Base-by-base conservation (phyloP, 2,329 filamentous ascomycete genomes). In the Acephala macrosclerotiorum region DNA sequence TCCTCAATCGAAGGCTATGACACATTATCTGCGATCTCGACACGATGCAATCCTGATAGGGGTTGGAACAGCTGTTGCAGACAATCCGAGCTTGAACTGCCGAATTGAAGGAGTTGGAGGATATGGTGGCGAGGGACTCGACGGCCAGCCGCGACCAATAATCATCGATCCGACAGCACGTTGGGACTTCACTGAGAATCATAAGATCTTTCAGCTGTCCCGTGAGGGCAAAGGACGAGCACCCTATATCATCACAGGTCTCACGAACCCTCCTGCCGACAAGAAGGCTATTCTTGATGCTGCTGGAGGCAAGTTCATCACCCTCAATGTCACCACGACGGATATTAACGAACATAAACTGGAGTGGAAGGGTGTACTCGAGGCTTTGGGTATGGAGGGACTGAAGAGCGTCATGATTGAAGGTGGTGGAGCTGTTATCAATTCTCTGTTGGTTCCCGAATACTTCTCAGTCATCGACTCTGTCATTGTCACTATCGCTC, bases 401-500 rank as follows among this genome's bases (percentile, higher is more conserved):
- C 59, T 97, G 53, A 78, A 79, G 60, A 97, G 93, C 75, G 83
- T 97, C 65, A 97, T 97, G 95, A 85, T 98, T 58, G 95, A 98
- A 77, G 95, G 95, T 0, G 95, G 95, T 14, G 94, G 87, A 0
- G 82, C 84, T 12, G 88, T 97, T 38, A 93, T 98, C 75, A 96
- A 96, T 75, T 7, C 22, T 9, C 4, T 53, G 7, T n/a, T 53
- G n/a, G 22, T 6, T 2, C 25, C 4, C 25, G 6, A 6, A 18
- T 9, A n/a, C n/a, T n/a, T n/a, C n/a, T n/a, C n/a, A n/a, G n/a
- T 29, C 6, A 14, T 53, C 1, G 14, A 12, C 25, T 53, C 49
- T 87, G 89, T 97, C 58, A 91, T 98, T 72, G 84, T 97, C 65
- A 97, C 95, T 0, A 89, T 97, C 74, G 94, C 95, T 2, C 95